Evolutionary conservation across 129 eudicot genomes (phyloP).

Genomic region (Ambrosia artemisiifolia): DNA sequence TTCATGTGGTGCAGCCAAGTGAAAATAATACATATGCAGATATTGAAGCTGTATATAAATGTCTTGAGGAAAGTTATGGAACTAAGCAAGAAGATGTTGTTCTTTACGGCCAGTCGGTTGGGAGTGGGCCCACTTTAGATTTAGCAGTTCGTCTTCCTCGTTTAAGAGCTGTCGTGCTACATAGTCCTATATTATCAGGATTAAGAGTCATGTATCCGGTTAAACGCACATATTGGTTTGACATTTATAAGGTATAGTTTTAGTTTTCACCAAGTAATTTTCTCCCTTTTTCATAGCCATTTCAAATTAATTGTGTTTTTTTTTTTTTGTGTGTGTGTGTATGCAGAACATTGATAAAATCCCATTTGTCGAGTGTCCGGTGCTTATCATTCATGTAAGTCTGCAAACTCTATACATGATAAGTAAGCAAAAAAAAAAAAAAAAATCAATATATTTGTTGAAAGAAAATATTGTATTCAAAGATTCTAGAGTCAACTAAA

Average conservation of each 20-base stretch:
- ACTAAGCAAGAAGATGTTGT: slow-evolving; percentile 80
- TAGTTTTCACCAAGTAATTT: neutral
- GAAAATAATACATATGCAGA: slow-evolving; percentile 97
- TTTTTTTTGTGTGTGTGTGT: neutral
- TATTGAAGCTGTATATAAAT: slow-evolving; percentile 89
- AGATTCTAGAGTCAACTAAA: slow-evolving; percentile 8
- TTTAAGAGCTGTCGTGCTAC: slow-evolving; percentile 82
- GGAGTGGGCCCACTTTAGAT: slow-evolving; percentile 95
- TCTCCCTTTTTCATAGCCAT: neutral
- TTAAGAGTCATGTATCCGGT: slow-evolving; percentile 90
- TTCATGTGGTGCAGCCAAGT: slow-evolving; percentile 74
- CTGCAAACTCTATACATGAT: neutral
- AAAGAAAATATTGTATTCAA: slow-evolving; percentile 12
- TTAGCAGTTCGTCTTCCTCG: slow-evolving; percentile 76
- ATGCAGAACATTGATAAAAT: slow-evolving; percentile 92
- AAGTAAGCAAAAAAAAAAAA: no score
- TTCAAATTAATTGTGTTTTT: neutral
- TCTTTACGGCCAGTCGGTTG: slow-evolving; percentile 91
- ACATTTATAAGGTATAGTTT: slow-evolving; percentile 75
- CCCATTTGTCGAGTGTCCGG: slow-evolving; percentile 70
- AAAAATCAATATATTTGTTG: neutral
- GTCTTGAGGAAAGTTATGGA: slow-evolving; percentile 85
- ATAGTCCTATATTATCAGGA: slow-evolving; percentile 92
- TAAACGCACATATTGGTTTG: slow-evolving; percentile 86
- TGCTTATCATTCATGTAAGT: slow-evolving; percentile 91